Conservation (phyloP, 2,329 filamentous ascomycete species). For the Madurella fahalii region DNA sequence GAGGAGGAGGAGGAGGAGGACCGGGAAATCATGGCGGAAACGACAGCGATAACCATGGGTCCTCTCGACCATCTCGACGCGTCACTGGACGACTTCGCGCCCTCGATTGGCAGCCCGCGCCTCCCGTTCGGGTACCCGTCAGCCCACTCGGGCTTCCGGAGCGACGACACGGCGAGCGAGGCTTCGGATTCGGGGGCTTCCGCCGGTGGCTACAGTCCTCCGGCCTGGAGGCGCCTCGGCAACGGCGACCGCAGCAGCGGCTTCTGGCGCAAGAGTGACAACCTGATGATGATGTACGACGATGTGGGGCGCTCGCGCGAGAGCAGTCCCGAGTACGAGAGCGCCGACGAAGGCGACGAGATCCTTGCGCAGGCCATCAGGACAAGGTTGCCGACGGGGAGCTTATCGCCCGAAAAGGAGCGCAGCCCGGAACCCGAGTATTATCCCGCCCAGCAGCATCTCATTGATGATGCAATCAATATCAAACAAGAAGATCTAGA, state of each 20-base stretch:
- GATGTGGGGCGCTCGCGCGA: slow-evolving; percentile 25
- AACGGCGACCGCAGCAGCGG: slow-evolving; percentile 56
- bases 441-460: slow-evolving; percentile 14
- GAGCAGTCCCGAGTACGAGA: slow-evolving; percentile 35
- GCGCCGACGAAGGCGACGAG: slow-evolving; percentile 33
- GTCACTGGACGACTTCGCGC: slow-evolving; percentile 53
- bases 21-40: slow-evolving; percentile 21
- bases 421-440: slow-evolving; percentile 44
- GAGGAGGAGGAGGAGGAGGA: slow-evolving; percentile 5
- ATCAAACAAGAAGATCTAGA: slow-evolving; percentile 39
- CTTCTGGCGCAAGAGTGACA: slow-evolving; percentile 57
- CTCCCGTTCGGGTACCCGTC: slow-evolving; percentile 39
- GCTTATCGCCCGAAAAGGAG: slow-evolving; percentile 52
- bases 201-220: slow-evolving; percentile 56
- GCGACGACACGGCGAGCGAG: slow-evolving; percentile 36
- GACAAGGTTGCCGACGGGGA: slow-evolving; percentile 53
- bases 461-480: slow-evolving; percentile 16
- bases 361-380: slow-evolving; percentile 50
- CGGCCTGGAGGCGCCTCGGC: slow-evolving; percentile 57
- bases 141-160: slow-evolving; percentile 42
- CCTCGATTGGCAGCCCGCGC: slow-evolving; percentile 34
- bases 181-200: slow-evolving; percentile 37
- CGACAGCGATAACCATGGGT: slow-evolving; percentile 24
- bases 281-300: slow-evolving; percentile 43
- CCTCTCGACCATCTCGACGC: slow-evolving; percentile 39